phyloP scores from a whole-genome alignment of 768 basidiomycete species.

The Daedaleopsis sinensis region DNA sequence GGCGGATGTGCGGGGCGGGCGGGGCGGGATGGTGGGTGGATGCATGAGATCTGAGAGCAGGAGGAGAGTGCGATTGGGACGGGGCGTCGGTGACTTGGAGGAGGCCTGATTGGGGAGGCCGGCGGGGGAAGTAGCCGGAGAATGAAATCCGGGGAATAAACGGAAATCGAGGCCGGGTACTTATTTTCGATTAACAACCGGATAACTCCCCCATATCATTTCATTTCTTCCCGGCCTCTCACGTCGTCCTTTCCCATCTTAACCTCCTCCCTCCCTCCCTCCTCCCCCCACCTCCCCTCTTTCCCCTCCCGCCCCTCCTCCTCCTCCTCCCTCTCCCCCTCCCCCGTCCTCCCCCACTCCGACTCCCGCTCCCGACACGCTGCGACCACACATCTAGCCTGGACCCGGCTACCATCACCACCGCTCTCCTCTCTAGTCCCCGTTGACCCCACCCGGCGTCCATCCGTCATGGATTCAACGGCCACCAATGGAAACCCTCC shows the following conservation, averaged over 20 bases:
- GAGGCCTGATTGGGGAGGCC: conserved; percentile 8
- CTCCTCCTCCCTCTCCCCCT: not conserved
- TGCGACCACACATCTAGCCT: not conserved
- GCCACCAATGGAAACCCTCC: not conserved
- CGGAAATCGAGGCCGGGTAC: not conserved
- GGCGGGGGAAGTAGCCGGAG: conserved; percentile 20
- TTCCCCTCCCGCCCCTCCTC: conserved; percentile 4
- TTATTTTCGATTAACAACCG: too few species aligned
- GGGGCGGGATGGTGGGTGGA: not conserved
- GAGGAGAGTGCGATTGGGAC: conserved; percentile 8
- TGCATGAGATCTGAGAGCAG: not conserved
- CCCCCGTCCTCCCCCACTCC: not conserved
- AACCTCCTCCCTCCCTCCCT: not conserved
- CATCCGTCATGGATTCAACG: conserved; percentile 18
- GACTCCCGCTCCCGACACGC: not conserved
- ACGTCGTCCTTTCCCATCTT: conserved; percentile 1
- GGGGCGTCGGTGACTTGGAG: conserved; percentile 17
- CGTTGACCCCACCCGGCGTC: not conserved
- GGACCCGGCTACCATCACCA: not conserved
- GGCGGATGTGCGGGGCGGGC: not conserved
- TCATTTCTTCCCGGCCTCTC: conserved; percentile 1
- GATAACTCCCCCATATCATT: too few species aligned
- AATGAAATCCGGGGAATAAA: conserved; percentile 21
- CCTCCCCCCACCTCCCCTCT: conserved; percentile 2
- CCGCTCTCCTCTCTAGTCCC: conserved; percentile 13